A percentile compares a stretch with the other conserved stretches of the same genome.
These are phyloP conservation scores for Trichoderma sp. DNA, from an alignment of 2,329 filamentous ascomycete genomes.

Conservation along the genomic window DNA sequence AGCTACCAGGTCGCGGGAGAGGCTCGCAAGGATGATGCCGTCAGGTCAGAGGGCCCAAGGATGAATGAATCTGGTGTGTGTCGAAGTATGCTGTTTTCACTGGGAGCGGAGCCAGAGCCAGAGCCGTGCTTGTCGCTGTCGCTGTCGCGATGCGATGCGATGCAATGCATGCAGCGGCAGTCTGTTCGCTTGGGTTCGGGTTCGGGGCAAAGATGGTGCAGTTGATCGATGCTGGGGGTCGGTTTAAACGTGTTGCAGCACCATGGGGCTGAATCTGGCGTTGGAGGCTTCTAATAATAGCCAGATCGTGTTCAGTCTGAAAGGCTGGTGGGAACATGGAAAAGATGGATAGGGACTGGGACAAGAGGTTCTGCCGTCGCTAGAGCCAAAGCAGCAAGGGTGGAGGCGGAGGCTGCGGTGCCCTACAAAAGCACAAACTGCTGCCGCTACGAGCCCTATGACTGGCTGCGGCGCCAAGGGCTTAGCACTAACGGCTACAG, in stretches of 20 bases:
- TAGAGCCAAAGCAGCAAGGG: slow-evolving; percentile 9
- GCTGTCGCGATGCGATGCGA: not conserved
- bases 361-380: not conserved
- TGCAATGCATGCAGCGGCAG: slow-evolving; percentile 5
- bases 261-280: slow-evolving; percentile 53
- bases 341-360: slow-evolving; percentile 19
- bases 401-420: slow-evolving; percentile 12
- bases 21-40: not conserved
- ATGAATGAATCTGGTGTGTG: not conserved
- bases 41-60: not conserved
- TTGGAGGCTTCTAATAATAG: slow-evolving; percentile 56
- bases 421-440: not conserved
- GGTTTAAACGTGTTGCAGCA: slow-evolving; percentile 30
- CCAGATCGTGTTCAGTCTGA: slow-evolving; percentile 44
- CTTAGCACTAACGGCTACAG: not conserved
- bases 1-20: not conserved
- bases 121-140: slow-evolving; percentile 5
- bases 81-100: not conserved
- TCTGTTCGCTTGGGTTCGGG: slow-evolving; percentile 4
- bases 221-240: slow-evolving; percentile 24
- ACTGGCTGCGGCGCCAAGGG: slow-evolving; percentile 7
- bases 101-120: not conserved
- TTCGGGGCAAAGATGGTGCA: not conserved
- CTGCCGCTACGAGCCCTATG: not conserved
- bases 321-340: slow-evolving; percentile 22